Conservation (phyloP, 2,329 filamentous ascomycete genomes). For the Drechslera avenae region DNA sequence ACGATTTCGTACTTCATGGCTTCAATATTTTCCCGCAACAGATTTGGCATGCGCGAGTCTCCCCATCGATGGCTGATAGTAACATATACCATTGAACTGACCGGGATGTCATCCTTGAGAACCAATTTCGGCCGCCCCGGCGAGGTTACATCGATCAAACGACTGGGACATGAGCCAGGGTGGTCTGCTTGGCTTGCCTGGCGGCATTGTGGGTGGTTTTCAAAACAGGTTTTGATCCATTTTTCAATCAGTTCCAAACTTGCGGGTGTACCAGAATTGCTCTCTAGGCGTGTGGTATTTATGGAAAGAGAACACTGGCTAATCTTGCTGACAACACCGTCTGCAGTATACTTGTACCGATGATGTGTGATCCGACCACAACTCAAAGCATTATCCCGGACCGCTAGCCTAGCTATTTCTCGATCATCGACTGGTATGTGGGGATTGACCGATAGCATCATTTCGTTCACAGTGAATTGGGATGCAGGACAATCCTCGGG, state of each 20-base stretch:
- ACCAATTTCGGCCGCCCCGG: not conserved
- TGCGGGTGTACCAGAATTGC: not conserved
- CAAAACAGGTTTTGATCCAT: not conserved
- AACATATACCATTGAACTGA: not conserved
- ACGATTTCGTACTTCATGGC: not conserved
- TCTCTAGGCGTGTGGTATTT: not conserved
- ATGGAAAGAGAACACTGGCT: not conserved
- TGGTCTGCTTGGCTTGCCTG: not conserved
- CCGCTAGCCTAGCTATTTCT: too few species aligned
- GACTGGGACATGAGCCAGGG: not conserved
- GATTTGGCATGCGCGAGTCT: not conserved
- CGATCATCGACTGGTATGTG: too few species aligned
- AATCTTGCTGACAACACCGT: too few species aligned
- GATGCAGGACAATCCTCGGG: not conserved
- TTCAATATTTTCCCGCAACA: not conserved
- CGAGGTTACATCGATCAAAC: not conserved
- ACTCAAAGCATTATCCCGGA: too few species aligned
- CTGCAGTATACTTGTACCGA: not conserved
- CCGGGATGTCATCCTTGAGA: not conserved
- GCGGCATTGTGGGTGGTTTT: not conserved
- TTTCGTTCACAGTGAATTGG: not conserved
- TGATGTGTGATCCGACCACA: too few species aligned
- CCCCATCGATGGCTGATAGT: not conserved
- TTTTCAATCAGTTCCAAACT: not conserved
- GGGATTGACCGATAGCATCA: too few species aligned